A percentile compares a stretch with the other conserved stretches of the same genome.
Conservation (phyloP, 768 basidiomycete species). For the Lactarius evosmus region DNA sequence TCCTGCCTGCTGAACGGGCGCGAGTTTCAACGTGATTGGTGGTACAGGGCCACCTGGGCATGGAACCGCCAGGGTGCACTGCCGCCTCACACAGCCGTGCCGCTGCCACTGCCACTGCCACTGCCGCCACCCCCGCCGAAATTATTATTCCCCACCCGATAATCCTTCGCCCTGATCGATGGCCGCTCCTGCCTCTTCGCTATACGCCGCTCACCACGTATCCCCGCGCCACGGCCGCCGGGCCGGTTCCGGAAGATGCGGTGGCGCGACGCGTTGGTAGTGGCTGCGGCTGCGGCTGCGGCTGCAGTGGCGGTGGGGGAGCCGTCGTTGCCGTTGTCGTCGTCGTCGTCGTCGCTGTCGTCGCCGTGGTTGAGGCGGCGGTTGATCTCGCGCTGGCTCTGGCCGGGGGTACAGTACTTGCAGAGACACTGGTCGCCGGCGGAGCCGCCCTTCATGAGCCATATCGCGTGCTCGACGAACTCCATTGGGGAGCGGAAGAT, state of each 20-base stretch:
- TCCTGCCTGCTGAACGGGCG: too few relatives aligned
- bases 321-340: neutral
- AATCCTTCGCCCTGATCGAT: constrained; percentile 15
- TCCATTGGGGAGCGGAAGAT: constrained; percentile 26
- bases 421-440: constrained; percentile 1
- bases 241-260: neutral
- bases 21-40: too few relatives aligned
- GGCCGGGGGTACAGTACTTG: constrained; percentile 12
- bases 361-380: neutral
- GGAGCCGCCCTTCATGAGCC: constrained; percentile 20
- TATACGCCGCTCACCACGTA: neutral
- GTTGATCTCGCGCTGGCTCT: constrained; percentile 11
- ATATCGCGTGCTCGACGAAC: constrained; percentile 26
- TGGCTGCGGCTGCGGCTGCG: neutral
- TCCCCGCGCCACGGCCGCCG: neutral
- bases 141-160: neutral
- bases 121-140: neutral
- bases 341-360: neutral
- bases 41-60: too few relatives aligned
- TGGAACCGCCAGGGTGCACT: neutral
- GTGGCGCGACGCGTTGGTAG: neutral
- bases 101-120: too few relatives aligned
- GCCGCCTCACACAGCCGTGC: too few relatives aligned
- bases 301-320: neutral
- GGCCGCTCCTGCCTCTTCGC: neutral